These are phyloP conservation scores for Saccharomyces hybrid DNA, from an alignment of 1,139 yeast genomes.

Conservation along the genomic window DNA sequence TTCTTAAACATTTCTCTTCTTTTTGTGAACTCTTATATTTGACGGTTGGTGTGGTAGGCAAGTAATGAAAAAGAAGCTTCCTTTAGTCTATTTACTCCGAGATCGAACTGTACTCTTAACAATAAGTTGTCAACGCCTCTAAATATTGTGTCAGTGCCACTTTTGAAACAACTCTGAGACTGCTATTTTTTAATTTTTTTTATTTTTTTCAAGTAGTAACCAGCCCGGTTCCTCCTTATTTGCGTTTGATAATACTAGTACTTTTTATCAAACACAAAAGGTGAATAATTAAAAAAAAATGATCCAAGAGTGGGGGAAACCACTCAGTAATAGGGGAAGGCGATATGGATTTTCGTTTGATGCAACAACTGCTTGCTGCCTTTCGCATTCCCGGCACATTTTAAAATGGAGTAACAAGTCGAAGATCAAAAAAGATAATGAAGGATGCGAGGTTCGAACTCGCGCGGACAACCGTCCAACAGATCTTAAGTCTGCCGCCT, in stretches of 20 bases:
- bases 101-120: background rate
- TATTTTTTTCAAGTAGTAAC: background rate
- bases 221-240: background rate
- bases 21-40: background rate
- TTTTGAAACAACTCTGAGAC: background rate
- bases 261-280: background rate
- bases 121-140: background rate
- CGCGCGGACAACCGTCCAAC: slow-evolving; percentile 48
- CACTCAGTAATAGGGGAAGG: background rate
- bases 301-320: background rate
- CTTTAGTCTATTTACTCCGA: background rate
- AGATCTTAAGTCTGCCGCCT: slow-evolving; percentile 9
- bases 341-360: no score
- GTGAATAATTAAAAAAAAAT: no score
- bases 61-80: background rate
- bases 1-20: slow-evolving; percentile 21
- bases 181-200: background rate
- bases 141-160: background rate
- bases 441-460: slow-evolving; percentile 75
- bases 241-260: background rate
- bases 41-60: background rate
- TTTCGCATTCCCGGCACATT: no score
- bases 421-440: slow-evolving; percentile 30
- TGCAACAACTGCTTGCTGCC: no score
- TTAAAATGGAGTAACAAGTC: no score